A percentile compares a stretch with the other conserved stretches of the same genome.
phyloP scores from a whole-genome alignment of 176 grass and related monocot species.

The Musa acuminata region DNA sequence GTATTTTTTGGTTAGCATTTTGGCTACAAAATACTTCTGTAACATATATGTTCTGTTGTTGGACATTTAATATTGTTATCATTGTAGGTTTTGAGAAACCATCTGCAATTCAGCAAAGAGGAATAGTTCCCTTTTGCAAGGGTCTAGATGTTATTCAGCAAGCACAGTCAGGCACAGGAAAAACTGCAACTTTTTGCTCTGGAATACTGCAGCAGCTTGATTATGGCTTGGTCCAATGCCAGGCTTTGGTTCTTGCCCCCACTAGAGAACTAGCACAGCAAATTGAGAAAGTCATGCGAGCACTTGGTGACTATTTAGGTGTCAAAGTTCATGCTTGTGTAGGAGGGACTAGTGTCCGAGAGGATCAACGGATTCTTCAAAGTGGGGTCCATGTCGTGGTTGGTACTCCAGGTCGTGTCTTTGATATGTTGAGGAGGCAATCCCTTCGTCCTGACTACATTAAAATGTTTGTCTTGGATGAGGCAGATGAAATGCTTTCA shows the following conservation, averaged over 20 bases:
- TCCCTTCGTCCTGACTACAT: conserved; percentile 52
- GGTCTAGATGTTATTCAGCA: conserved; percentile 83
- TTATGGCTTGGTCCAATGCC: conserved; percentile 52
- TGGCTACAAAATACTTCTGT: not conserved
- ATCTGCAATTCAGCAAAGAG: conserved; percentile 74
- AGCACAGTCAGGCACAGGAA: conserved; percentile 74
- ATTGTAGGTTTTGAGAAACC: conserved; percentile 41
- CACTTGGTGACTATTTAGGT: conserved; percentile 70
- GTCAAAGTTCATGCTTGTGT: conserved; percentile 84
- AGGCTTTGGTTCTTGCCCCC: conserved; percentile 63
- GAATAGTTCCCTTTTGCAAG: conserved; percentile 75
- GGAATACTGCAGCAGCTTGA: conserved; percentile 75
- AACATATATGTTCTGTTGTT: not conserved
- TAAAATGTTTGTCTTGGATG: conserved; percentile 84
- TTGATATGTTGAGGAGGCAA: conserved; percentile 59
- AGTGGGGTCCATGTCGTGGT: conserved; percentile 78
- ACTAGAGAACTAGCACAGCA: conserved; percentile 76
- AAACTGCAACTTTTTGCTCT: conserved; percentile 79
- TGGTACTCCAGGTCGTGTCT: conserved; percentile 69
- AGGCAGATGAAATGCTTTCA: conserved; percentile 85
- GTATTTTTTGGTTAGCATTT: not conserved
- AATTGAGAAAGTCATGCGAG: conserved; percentile 82
- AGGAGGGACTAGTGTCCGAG: conserved; percentile 64
- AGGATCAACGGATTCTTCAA: conserved; percentile 71
- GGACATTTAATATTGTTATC: not conserved